These are phyloP conservation scores for Pseudozyma hubeiensis DNA, from an alignment of 1,284 basidiomycete genomes.

Conservation along the genomic window DNA sequence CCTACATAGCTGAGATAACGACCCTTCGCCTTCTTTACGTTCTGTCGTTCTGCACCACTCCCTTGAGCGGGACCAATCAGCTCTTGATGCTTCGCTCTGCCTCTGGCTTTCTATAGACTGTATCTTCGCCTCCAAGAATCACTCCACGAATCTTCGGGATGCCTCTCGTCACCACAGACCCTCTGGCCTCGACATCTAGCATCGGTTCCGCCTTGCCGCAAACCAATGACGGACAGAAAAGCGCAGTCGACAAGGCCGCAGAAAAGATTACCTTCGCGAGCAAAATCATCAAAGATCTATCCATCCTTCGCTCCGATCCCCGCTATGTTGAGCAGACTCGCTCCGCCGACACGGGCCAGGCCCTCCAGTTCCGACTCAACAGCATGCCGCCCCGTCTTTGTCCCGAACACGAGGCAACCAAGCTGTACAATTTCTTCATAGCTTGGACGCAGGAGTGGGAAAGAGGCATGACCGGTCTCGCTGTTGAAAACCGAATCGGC, in stretches of 20 bases:
- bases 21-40: too few relatives aligned
- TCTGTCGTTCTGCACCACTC: too few relatives aligned
- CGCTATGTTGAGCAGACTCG: slow-evolving; percentile 4
- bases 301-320: slow-evolving; percentile 17
- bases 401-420: slow-evolving; percentile 12
- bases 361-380: slow-evolving; percentile 18
- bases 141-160: background rate
- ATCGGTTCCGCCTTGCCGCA: background rate
- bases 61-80: too few relatives aligned
- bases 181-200: slow-evolving; percentile 5
- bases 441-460: slow-evolving; percentile 45
- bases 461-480: slow-evolving; percentile 20
- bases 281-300: slow-evolving; percentile 35
- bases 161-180: background rate
- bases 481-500: slow-evolving; percentile 14
- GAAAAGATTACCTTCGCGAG: slow-evolving; percentile 31
- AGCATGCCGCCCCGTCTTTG: slow-evolving; percentile 2
- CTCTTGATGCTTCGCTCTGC: too few relatives aligned
- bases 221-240: slow-evolving; percentile 1
- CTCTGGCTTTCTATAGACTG: background rate
- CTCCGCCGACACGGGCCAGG: slow-evolving; percentile 32
- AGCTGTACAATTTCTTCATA: slow-evolving; percentile 28
- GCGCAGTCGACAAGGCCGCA: background rate
- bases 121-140: too few relatives aligned
- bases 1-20: too few relatives aligned